These are phyloP conservation scores for Carex cristatella DNA, from an alignment of 176 grass and related monocot species.

Conservation along the genomic window DNA sequence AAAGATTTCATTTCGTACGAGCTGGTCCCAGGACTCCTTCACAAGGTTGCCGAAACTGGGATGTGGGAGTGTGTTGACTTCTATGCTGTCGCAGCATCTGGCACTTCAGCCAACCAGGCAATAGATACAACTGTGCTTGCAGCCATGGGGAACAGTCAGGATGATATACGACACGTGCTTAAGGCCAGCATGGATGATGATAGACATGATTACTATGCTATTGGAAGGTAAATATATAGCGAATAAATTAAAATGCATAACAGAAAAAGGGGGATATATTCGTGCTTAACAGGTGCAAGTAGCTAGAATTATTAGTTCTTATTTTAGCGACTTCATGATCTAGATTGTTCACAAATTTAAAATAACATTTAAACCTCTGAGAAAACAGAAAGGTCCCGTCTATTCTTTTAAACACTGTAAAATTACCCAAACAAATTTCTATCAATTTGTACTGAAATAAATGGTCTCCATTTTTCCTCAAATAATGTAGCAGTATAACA, in stretches of 20 bases:
- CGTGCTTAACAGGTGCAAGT: not conserved
- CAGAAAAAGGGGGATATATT: not conserved
- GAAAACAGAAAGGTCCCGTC: not conserved
- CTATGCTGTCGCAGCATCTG: slow-evolving; percentile 32
- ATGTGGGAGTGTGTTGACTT: slow-evolving; percentile 98
- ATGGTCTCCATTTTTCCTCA: not conserved
- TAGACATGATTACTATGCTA: slow-evolving; percentile 79
- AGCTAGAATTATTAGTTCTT: not conserved
- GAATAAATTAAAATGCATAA: not conserved
- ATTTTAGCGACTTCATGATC: not conserved
- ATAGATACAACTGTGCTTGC: slow-evolving; percentile 33
- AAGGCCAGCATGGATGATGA: slow-evolving; percentile 93
- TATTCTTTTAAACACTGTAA: not conserved
- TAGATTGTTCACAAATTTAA: not conserved
- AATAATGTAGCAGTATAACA: not conserved
- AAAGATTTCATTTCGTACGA: slow-evolving; percentile 42
- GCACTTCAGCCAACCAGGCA: not conserved
- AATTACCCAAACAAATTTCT: not conserved
- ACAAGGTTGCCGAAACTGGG: slow-evolving; percentile 27
- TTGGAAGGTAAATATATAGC: slow-evolving; percentile 27
- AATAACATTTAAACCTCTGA: not conserved
- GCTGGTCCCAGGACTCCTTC: slow-evolving; percentile 35
- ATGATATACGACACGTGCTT: slow-evolving; percentile 55
- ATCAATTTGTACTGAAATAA: not conserved
- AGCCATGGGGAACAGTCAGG: not conserved